Percentiles rank a stretch among this genome's conserved stretches.
These are phyloP conservation scores for Quaeritorhiza haematococci DNA, from an alignment of 371 early-diverging fungal genomes.

Conservation along the genomic window DNA sequence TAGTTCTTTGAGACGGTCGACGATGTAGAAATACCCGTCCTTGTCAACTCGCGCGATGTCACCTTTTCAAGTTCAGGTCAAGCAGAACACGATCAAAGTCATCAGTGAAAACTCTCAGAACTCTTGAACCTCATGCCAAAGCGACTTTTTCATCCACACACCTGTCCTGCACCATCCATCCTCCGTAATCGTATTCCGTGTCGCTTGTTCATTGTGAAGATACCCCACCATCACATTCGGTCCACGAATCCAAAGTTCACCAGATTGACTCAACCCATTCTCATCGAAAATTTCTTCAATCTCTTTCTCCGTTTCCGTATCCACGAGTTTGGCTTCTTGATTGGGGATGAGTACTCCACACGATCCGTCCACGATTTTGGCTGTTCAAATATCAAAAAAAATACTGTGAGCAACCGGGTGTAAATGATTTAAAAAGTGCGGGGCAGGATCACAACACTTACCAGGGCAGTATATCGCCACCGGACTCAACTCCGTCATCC, in stretches of 20 bases:
- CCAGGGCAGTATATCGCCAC: not conserved
- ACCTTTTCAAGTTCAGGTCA: constrained; percentile 8
- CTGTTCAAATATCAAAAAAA: no score
- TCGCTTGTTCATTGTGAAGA: not conserved
- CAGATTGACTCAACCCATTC: constrained; percentile 17
- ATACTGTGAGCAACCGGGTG: not conserved
- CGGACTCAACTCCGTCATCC: constrained; percentile 10
- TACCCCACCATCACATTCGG: constrained; percentile 66
- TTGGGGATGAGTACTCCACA: constrained; percentile 66
- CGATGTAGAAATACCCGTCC: constrained; percentile 49
- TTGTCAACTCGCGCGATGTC: constrained; percentile 68
- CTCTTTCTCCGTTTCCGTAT: not conserved
- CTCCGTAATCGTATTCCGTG: no score
- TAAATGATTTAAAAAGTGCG: not conserved
- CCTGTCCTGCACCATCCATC: no score
- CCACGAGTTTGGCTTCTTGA: constrained; percentile 55
- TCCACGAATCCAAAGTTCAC: constrained; percentile 77
- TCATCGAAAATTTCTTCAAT: not conserved
- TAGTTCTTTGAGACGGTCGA: constrained; percentile 46
- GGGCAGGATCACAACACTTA: not conserved
- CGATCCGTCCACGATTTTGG: constrained; percentile 50
- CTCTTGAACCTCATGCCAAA: no score
- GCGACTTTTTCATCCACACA: not conserved
- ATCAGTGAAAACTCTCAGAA: no score
- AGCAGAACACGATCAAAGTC: constrained; percentile 39